Evolutionary conservation across 306 rosid species (phyloP), one percentile per base, ranked within the genome.

Genomic region (Spatholobus suberectus): DNA sequence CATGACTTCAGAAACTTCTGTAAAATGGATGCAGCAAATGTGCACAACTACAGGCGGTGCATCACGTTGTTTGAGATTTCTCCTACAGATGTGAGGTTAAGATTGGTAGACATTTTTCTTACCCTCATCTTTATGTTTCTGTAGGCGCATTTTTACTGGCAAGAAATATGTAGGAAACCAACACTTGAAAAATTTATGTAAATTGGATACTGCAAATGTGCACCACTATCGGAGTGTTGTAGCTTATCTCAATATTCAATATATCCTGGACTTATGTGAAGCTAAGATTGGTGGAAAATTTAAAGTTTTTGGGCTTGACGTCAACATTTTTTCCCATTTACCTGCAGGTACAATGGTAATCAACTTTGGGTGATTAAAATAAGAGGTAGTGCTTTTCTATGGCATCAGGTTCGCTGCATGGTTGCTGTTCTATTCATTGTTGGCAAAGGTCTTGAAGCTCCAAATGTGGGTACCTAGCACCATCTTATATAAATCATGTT

Each of bases 371-470:
- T 79, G 75, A 84, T 95, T 70, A 86, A 85, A 83, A 88, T 95
- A 75, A 91, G 81, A 86, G 99, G 99, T 6, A 90, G 91, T 72
- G 99, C 99, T 57, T 95, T 95, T 88, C 91, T 95, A 8, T 95
- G 99, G 99, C 99, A 95, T 84, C 99, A 95, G 83, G 94, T 95
- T 66, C 95, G 99, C 72, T 93, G 98, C 92, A 93, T 95, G 92
- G 97, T 93, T 47, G 93, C 96, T 55, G 87, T 90, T 73, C 83
- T 95, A 49, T 94, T 93, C 85, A 89, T 93, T 96, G 84, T 93
- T 57, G 99, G 99, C 80, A 92, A 84, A 89, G 97, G 90, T 78
- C 89, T 89, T 78, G 99, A 95, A 89, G 89, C 91, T 86, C 96
- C 98, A 74, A 87, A 93, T 86, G 99, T 95, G 79, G 18, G 98